Evolutionary conservation across 306 rosid genomes (phyloP), one percentile per base, ranked within the genome.

Genomic region (Cicer chorassanicum): DNA sequence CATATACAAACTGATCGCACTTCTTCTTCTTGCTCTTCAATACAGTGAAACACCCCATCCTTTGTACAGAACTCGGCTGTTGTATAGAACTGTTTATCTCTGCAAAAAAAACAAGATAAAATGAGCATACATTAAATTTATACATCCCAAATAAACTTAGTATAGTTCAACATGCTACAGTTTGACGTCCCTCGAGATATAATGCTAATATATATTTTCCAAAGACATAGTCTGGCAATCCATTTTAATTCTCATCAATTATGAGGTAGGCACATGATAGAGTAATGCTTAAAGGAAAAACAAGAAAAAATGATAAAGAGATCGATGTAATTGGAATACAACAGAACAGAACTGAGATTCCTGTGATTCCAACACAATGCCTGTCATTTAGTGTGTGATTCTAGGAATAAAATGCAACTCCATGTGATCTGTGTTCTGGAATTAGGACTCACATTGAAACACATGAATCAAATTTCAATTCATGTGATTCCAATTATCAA

Each of bases 21-120:
- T 79, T 87, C 82, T 95, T 95, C 90, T 95, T 95, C 87, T 90
- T 95, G 84, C 82, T 45, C 91, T 92, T 95, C 82, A 89, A 87
- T 60, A 82, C 99, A 18, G 92, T 81, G 85, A 95, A 95, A 78
- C 99, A 92, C 78, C 92, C 95, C 99, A 95, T 95, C 74, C 69
- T 92, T 70, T 9, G 40, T 61, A 74, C 66, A 74, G 77, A 72
- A 77, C 70, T 80, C 11, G 67, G 40, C 15, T 57, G 81, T 44
- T 69, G 54, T 50, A 76, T 18, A 76, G 57, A 67, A 60, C 36
- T 70, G 59, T 74, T 44, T 57, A 59, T 73, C 65, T 82, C 95
- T 91, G 93, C 82, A 74, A 56, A 14, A 57, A 16, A 6, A 65
- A 64, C 48, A 78, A 18, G 82, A 80, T 36, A 63, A 29, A 66